Evolutionary conservation across 371 early-diverging fungal genomes (phyloP).

Genomic region (Nematocida homosporus): DNA sequence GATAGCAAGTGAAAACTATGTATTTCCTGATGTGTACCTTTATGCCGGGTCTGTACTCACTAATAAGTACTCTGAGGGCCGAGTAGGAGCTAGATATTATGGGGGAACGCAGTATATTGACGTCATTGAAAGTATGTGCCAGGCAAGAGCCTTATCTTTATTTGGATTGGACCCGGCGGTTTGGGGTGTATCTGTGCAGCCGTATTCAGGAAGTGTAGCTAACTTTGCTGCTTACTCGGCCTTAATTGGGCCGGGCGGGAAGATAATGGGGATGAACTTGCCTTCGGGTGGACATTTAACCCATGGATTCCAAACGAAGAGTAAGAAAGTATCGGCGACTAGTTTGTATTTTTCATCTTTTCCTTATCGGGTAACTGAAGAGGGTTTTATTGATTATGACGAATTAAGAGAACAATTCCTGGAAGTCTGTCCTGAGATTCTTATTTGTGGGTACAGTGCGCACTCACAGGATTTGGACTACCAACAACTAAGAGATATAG

Average conservation of each 20-base stretch:
- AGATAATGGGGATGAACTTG: slow-evolving; percentile 93
- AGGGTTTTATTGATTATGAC: slow-evolving; percentile 86
- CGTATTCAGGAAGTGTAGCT: slow-evolving; percentile 86
- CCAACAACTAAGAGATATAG: slow-evolving; percentile 65
- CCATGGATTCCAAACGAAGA: slow-evolving; percentile 93
- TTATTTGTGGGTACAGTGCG: slow-evolving; percentile 93
- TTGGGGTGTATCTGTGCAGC: slow-evolving; percentile 97
- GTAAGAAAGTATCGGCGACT: slow-evolving; percentile 91
- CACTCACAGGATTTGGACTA: slow-evolving; percentile 93
- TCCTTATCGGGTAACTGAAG: slow-evolving; percentile 83
- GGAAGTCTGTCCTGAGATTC: slow-evolving; percentile 86
- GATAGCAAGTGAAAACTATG: slow-evolving; percentile 95
- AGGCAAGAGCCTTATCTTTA: slow-evolving; percentile 79
- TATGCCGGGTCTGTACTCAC: slow-evolving; percentile 91
- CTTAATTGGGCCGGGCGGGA: slow-evolving; percentile 88
- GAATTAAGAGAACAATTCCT: slow-evolving; percentile 76
- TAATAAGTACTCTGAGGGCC: slow-evolving; percentile 98
- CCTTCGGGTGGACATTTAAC: slow-evolving; percentile 97
- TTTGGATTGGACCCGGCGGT: slow-evolving; percentile 77
- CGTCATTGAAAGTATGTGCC: slow-evolving; percentile 81
- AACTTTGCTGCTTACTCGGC: slow-evolving; percentile 93
- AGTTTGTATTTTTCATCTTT: slow-evolving; percentile 90
- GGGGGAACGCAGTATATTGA: slow-evolving; percentile 97
- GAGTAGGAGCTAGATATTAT: slow-evolving; percentile 78
- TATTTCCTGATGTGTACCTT: slow-evolving; percentile 86